Base-by-base conservation (phyloP, 345 rosid species). In the Syzygium jambos region DNA sequence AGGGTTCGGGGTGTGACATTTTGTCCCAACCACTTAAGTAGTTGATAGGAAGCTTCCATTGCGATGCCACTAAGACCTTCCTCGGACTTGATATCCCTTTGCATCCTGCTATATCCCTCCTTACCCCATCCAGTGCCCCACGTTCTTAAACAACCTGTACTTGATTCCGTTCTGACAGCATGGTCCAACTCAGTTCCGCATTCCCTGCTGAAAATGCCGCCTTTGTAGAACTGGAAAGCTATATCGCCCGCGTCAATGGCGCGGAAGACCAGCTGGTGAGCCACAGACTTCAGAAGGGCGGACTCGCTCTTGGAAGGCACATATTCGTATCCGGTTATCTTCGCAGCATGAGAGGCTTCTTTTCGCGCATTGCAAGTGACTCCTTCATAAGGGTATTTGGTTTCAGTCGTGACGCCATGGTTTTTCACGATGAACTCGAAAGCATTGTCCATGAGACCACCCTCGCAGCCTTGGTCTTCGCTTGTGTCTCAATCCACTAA, bases 371-470 rank as follows among this genome's bases (percentile, higher is more conserved):
- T 43, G 46, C 46, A 5, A 43, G 46, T 5, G 46, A 43, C 46
- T 43, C 46, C 46, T 43, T 43, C 46, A 5, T 43, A 43, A 43
- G 46, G 43, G 46, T 43, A 43, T 5, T 43, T 43, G 6, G 46
- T 43, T 43, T 43, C 46, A 43, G 46, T 43, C 46, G 7, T 43
- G 46, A 43, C 1, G 57, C 52, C 86, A 3, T 34, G 86, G 23
- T 87, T 87, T 27, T 51, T 51, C 29, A 57, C 12, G 59, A 84
- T 52, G 80, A 87, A 84, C 17, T 87, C 52, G 78, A 49, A 87
- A 6, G 88, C 86, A 21, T 87, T 25, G 34, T 83, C 88, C 88
- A 83, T 84, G 27, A 54, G 88, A n/a, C 86, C 86, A 27, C 88
- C 46, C 61, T 15, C 25, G 86, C 86, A 87, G 15, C 86, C 88